Base-by-base conservation (phyloP, 225 moss, liverwort and hornwort species). In the Physcomitrellopsis africana region DNA sequence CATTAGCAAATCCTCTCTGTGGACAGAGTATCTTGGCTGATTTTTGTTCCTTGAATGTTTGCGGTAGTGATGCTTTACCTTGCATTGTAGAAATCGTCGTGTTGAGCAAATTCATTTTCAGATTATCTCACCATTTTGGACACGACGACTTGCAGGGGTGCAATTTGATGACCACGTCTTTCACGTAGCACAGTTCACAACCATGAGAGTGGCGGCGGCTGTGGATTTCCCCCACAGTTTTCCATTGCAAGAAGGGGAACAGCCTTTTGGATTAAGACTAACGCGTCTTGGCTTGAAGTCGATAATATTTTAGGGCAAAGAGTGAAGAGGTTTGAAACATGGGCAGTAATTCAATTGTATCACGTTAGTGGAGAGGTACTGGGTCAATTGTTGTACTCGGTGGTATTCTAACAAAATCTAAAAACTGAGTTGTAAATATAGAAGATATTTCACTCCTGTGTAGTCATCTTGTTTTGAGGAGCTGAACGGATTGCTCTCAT, bases 141-240 rank as follows among this genome's bases (percentile, higher is more conserved):
- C 46, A 55, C 52, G 65, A 73, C 24, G 24, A 65, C 63, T 51
- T 59, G 26, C 83, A 92, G 92, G 93, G 68, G 73, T 93, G 52
- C 87, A 93, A 79, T 93, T 93, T 67, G 93, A 93, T 62, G 93
- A 93, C 62, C 93, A 93, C 60, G 66, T 93, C 27, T 67, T 91
- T 15, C 75, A 67, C 53, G 48, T 93, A 13, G 89, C 91, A 67
- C 83, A 89, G 52, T 86, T 89, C 79, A 89, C 93, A 22, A 91
- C 85, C 14, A 85, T 93, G 79, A 85, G 93, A 49, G 73, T 89
- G 46, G 93, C 91, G 46, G 91, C 89, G 23, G 81, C 91, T 68
- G 52, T 93, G 26, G 82, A 86, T 71, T 93, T 93, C 63, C 93
- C 93, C 8, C 80, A 86, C 15, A 82, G 83, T 55, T 80, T 93